These are phyloP conservation scores for Sporothrix humicola DNA, from an alignment of 2,329 filamentous ascomycete species.

Conservation along the genomic window DNA sequence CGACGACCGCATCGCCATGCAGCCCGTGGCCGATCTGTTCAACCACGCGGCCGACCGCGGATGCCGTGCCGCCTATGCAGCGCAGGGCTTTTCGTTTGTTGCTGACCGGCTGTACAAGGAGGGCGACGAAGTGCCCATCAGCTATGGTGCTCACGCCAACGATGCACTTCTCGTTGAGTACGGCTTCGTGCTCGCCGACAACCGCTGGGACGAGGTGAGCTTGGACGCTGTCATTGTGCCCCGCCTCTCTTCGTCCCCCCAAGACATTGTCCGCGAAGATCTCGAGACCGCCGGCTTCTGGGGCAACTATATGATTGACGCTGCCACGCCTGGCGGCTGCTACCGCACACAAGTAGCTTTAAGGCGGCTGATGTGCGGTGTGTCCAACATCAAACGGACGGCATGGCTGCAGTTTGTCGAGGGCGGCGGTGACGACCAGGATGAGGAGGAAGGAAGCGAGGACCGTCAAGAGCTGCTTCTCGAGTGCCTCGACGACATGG, in stretches of 20 bases:
- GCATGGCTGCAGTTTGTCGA: slow-evolving; percentile 37
- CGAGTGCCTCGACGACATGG: slow-evolving; percentile 35
- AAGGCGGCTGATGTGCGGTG: slow-evolving; percentile 37
- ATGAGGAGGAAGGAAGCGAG: slow-evolving; percentile 22
- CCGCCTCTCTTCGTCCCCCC: slow-evolving; percentile 28
- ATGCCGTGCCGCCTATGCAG: slow-evolving; percentile 58
- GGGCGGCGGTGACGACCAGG: slow-evolving; percentile 29
- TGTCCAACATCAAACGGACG: slow-evolving; percentile 3
- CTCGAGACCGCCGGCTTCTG: slow-evolving; percentile 38
- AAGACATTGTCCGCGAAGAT: slow-evolving; percentile 30
- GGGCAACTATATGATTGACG: slow-evolving; percentile 40
- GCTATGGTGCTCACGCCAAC: slow-evolving; percentile 72
- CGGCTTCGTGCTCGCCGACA: slow-evolving; percentile 54
- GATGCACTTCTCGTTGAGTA: slow-evolving; percentile 76
- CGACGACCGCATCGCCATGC: slow-evolving; percentile 69
- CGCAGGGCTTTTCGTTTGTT: slow-evolving; percentile 60
- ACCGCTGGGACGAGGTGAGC: slow-evolving; percentile 56
- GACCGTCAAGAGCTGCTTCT: slow-evolving; percentile 31
- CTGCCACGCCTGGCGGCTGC: slow-evolving; percentile 39
- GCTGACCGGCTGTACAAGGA: slow-evolving; percentile 56
- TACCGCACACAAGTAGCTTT: slow-evolving; percentile 41
- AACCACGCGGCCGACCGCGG: slow-evolving; percentile 57
- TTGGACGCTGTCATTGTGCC: slow-evolving; percentile 55
- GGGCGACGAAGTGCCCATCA: slow-evolving; percentile 71
- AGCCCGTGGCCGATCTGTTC: slow-evolving; percentile 75